Evolutionary conservation across 1,284 basidiomycete species (phyloP), one percentile per base, ranked within the genome.

Genomic region (Porodaedalea pini): DNA sequence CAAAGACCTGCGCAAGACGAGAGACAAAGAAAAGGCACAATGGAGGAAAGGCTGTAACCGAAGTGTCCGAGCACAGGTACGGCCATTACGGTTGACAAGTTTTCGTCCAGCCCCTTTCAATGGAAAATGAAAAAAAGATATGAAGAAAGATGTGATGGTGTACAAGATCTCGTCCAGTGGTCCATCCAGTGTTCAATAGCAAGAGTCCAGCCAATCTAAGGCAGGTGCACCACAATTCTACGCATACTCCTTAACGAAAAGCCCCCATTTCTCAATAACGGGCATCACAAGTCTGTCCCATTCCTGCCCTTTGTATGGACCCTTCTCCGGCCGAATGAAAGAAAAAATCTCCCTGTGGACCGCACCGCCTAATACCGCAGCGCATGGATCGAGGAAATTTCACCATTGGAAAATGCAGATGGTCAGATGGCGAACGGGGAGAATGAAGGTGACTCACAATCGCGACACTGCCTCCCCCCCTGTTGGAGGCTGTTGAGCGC

Each of bases 311-410:
- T 41, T 41, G 2, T 17, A 41, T 19, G 36, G 31, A 2, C 80
- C 82, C 60, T 79, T 75, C 15, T 67, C 70, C 44, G 80, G 75
- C 34, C 81, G 78, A 34, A 71, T 70, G 63, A 91, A 88, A 29
- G 85, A 71, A 65, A 92, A 92, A 17, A 92, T 89, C 67, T 92
- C 89, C 66, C 80, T 82, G 68, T 92, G 89, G 21, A 78, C 64
- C 7, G 64, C 71, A 7, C 81, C 81, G 63, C 88, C 89, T 79
- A n/a, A n/a, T n/a, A n/a, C n/a, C n/a, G 40, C 44, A 80, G 75
- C 36, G 81, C 78, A 34, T 71, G 70, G 63, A 91, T 88, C 29
- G 85, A 71, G 66, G 91, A 92, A 19, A 91, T 89, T 66, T 92
- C 90, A 31, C n/a, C 2, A 34, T 27, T 29, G 31, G 15, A n/a